Evolutionary conservation across 352 stramenopile genomes (phyloP), one percentile per base, ranked within the genome.

Genomic region (Phytophthora crassamura): DNA sequence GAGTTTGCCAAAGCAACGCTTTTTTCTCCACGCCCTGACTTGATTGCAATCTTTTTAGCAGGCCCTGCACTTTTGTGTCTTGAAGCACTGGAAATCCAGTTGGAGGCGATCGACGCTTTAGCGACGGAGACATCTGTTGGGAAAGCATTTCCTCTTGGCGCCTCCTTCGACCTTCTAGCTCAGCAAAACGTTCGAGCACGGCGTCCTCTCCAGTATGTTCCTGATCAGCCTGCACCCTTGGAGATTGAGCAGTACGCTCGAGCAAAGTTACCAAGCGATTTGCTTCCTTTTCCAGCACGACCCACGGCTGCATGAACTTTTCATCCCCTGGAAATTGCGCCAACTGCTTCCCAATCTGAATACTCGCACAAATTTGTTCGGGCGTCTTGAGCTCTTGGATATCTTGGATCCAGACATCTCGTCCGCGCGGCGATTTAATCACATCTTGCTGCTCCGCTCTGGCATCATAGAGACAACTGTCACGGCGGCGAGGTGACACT

Each of bases 341-440:
- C 32, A 77, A 16, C 10, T 74, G 52, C 9, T 70, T 65, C 10
- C 51, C 41, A 12, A 78, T 62, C 28, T 74, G 64, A 55, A 86
- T 74, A 0, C 67, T 62, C 7, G 69, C 69, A 10, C 54, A 52
- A 20, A 86, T 79, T 50, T 84, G 74, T 10, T 69, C 56, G 0
- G 75, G 71, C 2, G 71, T 81, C 46, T 65, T 69, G 42, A 69
- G 73, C 16, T 74, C 50, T 2, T 41, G 55, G 1, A 59, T 55
- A 8, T 76, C 63, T 32, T 65, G 48, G 7, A 72, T 54, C 69
- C 65, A 83, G 10, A 81, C 54, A n/a, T 72, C 62, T 16, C 16
- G 12, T 35, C 33, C 30, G 10, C 51, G 43, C 3, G 58, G 50
- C 10, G 63, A 62, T 30, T 63, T 48, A 12, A 38, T 20, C 3